Evolutionary conservation across 2,329 filamentous ascomycete genomes (phyloP), one percentile per base, ranked within the genome.

Genomic region (Trichoderma cornu-damae): DNA sequence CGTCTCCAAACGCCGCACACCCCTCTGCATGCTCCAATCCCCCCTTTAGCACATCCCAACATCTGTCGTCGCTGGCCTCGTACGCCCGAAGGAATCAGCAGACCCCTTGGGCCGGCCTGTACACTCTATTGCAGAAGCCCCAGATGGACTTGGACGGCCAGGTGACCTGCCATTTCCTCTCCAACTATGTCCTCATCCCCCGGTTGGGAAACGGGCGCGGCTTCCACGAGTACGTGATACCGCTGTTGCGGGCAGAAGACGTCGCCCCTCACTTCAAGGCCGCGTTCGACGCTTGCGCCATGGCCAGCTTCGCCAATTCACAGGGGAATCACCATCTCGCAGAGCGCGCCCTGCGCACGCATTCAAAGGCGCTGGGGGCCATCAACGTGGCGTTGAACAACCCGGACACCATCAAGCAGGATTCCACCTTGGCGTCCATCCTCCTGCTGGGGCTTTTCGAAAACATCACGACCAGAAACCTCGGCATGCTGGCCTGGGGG

Each of bases 391-490:
- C 83, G 3, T 70, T 87, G 11, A 73, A 75, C 57, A 76, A 83
- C 57, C 76, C 79, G 0, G 72, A 71, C 12, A 66, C 70, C 52
- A 77, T 78, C 52, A 78, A 73, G 59, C 71, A 77, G n/a, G 84
- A 87, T 64, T 74, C 75, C 11, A 85, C 83, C 0, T 64, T 87
- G 11, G 83, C 80, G 2, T 76, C 83, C 0, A 81, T 86, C 14
- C 69, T 87, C 30, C 69, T 86, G 58, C 66, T 87, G 24, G 80
- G 82, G 0, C 71, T 85, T 20, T 87, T 83, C 60, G 84, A 86
- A 70, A 81, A 77, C 56, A 83, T 85, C 43, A 78, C 78, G 0
- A 78, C 80, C 11, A 79, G 77, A 58, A 76, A 80, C 52, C 69
- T 80, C 49, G 79, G 77, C 32, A 78, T 79, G 65, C 71, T 79